Base-by-base conservation (phyloP, 1,284 basidiomycete genomes). In the Marasmius sp. region DNA sequence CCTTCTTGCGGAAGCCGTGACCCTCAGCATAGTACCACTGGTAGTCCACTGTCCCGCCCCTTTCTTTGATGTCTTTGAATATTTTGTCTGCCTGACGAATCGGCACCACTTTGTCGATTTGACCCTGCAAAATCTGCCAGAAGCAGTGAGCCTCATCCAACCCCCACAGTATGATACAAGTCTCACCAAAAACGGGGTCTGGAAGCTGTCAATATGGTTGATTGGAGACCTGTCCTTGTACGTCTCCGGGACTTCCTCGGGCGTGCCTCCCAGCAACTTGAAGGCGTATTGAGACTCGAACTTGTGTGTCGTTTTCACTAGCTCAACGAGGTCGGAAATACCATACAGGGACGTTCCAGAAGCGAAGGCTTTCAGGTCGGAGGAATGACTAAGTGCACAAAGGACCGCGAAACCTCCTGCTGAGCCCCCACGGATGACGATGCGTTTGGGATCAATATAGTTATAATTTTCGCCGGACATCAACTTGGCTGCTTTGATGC, bases 321-420 rank as follows among this genome's bases (percentile, higher is more conserved):
- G 75, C 22, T 74, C 72, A 1, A 69, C 69, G 14, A 90, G 69
- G 61, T 88, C 83, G 0, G 82, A 82, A 20, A 90, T 72, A 0
- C 88, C 88, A 66, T 79, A 90, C 22, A 71, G 72, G 0, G 83
- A 81, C 0, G 78, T 80, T 0, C 80, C 84, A 3, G 81, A 82
- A 1, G 80, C 78, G 62, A 84, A 85, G 20, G 55, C 56, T 49
- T 53, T 33, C 10, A 43, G 41, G 50, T 61, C 43, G 37, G 48
- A 53, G 22, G 54, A 57, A 27, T 61, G 57, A 8, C 36, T 58
- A 16, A 64, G 33, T 4, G 83, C 76, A 0, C 80, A 78, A 8
- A 90, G 79, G 2, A 81, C 79, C 0, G 87, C 87, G 65, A 80
- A 87, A 0, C 89, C 89, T 2, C 88, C 88, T 0, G 86, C 79